Conservation (phyloP, 495 filamentous ascomycete species). For the Echria macrotheca region DNA sequence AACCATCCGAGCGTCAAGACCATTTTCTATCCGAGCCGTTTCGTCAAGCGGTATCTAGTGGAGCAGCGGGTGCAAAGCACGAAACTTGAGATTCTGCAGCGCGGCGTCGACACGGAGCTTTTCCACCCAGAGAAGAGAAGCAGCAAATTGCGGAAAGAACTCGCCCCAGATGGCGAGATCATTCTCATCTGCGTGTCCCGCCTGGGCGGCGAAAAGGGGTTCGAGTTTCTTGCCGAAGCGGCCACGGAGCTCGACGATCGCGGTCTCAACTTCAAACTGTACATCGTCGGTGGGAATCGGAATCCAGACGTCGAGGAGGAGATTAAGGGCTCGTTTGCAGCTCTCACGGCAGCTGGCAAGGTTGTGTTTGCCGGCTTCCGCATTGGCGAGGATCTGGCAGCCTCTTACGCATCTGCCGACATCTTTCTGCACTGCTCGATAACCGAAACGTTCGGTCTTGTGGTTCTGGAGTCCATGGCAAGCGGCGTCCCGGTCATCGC, state of each 20-base stretch:
- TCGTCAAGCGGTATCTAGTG: conserved; percentile 51
- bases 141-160: conserved; percentile 38
- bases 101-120: conserved; percentile 54
- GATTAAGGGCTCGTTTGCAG: conserved; percentile 46
- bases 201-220: conserved; percentile 60
- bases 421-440: conserved; percentile 61
- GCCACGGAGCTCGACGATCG: conserved; percentile 43
- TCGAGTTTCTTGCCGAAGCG: conserved; percentile 53
- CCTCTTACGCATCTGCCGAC: conserved; percentile 55
- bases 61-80: conserved; percentile 40
- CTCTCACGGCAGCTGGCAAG: conserved; percentile 35
- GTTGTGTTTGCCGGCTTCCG: conserved; percentile 57
- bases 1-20: conserved; percentile 49
- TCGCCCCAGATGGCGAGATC: conserved; percentile 53
- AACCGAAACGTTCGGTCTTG: conserved; percentile 61
- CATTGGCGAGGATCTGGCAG: conserved; percentile 47
- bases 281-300: conserved; percentile 58
- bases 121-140: conserved; percentile 49
- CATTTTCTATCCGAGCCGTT: conserved; percentile 57
- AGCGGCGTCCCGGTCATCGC: conserved; percentile 60
- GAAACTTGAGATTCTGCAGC: conserved; percentile 49
- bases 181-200: conserved; percentile 56
- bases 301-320: conserved; percentile 52
- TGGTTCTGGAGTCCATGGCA: conserved; percentile 61
- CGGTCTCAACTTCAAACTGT: conserved; percentile 52